Percentiles rank a stretch among this genome's conserved stretches.
Conservation (phyloP, 1,139 yeast genomes). For the Eremothecium coryli region DNA sequence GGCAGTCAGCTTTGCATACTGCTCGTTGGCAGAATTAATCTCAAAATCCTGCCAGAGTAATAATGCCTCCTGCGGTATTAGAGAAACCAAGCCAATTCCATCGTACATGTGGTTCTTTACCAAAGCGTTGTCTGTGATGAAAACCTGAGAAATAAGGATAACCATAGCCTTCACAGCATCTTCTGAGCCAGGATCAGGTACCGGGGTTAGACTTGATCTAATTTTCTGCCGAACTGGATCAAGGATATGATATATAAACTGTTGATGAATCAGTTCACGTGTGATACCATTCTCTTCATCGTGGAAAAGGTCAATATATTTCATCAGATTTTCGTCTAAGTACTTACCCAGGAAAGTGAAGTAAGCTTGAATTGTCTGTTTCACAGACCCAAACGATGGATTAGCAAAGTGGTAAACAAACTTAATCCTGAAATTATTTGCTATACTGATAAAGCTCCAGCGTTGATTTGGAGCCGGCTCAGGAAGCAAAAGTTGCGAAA, state of each 20-base stretch:
- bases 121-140: conserved; percentile 27
- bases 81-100: conserved; percentile 25
- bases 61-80: conserved; percentile 29
- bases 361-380: conserved; percentile 40
- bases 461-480: conserved; percentile 35
- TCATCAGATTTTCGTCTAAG: conserved; percentile 26
- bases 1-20: conserved; percentile 52
- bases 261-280: conserved; percentile 23
- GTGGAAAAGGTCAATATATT: conserved; percentile 25
- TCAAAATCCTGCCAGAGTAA: conserved; percentile 66
- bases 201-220: conserved; percentile 30
- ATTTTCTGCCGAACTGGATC: conserved; percentile 27
- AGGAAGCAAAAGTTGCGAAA: conserved; percentile 33
- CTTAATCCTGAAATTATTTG: conserved; percentile 49
- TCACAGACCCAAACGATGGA: conserved; percentile 13
- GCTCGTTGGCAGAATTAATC: conserved; percentile 42
- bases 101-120: conserved; percentile 21
- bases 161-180: conserved; percentile 20
- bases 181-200: conserved; percentile 29
- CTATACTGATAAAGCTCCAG: conserved; percentile 50
- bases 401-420: conserved; percentile 68
- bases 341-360: conserved; percentile 45
- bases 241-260: conserved; percentile 31
- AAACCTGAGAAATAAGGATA: conserved; percentile 26
- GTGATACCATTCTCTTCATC: conserved; percentile 21